phyloP scores from a whole-genome alignment of 2,329 filamentous ascomycete genomes.

The Nothomitra cinnamomea region DNA sequence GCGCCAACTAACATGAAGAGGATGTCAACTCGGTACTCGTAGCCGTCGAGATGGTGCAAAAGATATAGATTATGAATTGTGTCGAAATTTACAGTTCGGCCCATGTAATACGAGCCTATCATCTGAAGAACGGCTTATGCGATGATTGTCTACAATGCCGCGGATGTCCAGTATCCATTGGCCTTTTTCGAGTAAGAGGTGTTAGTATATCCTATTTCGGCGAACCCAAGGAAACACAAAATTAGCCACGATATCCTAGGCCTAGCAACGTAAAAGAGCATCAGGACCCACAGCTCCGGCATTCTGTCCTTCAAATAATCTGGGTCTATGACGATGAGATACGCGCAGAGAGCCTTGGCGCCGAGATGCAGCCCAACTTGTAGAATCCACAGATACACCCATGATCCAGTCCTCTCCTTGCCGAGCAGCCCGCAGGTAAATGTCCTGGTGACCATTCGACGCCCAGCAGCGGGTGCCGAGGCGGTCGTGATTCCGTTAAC shows the following conservation, averaged over 20 bases:
- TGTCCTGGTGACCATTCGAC: not conserved
- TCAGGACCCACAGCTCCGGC: not conserved
- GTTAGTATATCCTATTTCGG: too few relatives aligned
- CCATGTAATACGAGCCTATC: constrained; percentile 9
- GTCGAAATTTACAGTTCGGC: constrained; percentile 8
- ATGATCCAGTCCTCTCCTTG: not conserved
- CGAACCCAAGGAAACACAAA: too few relatives aligned
- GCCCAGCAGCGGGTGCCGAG: not conserved
- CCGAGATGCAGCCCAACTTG: not conserved
- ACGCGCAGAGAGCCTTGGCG: not conserved
- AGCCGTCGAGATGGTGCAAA: not conserved
- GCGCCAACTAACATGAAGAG: not conserved
- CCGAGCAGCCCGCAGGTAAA: not conserved
- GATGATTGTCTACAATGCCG: not conserved
- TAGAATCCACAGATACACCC: not conserved
- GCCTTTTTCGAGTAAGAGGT: too few relatives aligned
- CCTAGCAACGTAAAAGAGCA: not conserved
- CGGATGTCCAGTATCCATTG: not conserved
- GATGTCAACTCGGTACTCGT: not conserved
- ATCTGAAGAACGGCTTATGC: constrained; percentile 9
- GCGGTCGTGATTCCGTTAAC: not conserved
- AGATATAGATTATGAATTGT: not conserved
- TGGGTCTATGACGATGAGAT: not conserved
- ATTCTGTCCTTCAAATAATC: too few relatives aligned
- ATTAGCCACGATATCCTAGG: not conserved